Evolutionary conservation across 2,329 filamentous ascomycete species (phyloP), one percentile per base, ranked within the genome.

Genomic region (Colletotrichum truncatum): DNA sequence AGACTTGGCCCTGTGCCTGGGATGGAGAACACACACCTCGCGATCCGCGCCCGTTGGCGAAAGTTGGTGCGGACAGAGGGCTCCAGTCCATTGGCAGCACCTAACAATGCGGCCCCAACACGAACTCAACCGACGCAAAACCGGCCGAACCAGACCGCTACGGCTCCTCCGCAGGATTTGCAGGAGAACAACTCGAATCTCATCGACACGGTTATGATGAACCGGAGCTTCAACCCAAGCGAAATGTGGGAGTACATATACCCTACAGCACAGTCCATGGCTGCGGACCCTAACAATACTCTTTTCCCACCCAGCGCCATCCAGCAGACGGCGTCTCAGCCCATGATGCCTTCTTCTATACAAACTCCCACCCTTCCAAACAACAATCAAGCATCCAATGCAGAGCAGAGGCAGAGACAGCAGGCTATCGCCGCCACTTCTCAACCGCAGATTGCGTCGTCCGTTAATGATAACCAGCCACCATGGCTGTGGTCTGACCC

Each of bases 1-100:
- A 80, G 78, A n/a, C 84, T 87, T 54, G 80, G 81, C 3, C 79
- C 81, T 8, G 74, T 84, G 3, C 81, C 84, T 0, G 82, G 80
- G 2, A 75, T 83, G 18, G 84, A 85, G 46, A 77, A 76, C 38
- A 77, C 77, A 14, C 77, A 84, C 67, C 83, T 84, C n/a, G 76
- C 81, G 45, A 70, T 78, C 5, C 74, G 80, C 16, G 80, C 85
- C 10, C 80, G 79, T 30, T 89, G 87, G 87, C 79, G 84, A 38
- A 76, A 78, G 41, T 73, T 89, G 7, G 78, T 88, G 6, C 75
- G 77, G 14, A 73, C 73, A 4, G 76, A 76, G 1, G 71, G 68
- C 1, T 69, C 73, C 30, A 70, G 59, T 10, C 62, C 73, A 32
- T 66, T 69, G 14, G 64, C 46, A 65, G 70, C 58, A 69, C 73